Conservation (phyloP, 805 yeast genomes). For the Schwanniomyces yamadae region DNA sequence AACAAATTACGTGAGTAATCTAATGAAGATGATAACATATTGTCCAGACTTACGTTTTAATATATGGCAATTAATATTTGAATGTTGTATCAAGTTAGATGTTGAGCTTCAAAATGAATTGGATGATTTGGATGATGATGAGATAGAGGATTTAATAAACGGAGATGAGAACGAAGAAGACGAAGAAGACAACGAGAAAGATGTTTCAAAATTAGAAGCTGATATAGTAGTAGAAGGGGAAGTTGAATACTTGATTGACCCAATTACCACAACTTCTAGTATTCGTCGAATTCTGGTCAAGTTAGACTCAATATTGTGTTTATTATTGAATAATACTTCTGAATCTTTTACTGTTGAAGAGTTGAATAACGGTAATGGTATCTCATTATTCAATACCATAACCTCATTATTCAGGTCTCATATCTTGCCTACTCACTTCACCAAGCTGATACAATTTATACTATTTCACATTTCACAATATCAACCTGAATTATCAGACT, state of each 20-base stretch:
- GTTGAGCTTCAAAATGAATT: slow-evolving; percentile 88
- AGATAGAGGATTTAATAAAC: slow-evolving; percentile 51
- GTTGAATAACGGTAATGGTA: slow-evolving; percentile 61
- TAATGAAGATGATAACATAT: slow-evolving; percentile 59
- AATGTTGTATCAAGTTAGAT: slow-evolving; percentile 80
- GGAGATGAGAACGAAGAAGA: slow-evolving; percentile 49
- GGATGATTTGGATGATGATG: slow-evolving; percentile 76
- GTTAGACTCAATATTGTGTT: slow-evolving; percentile 65
- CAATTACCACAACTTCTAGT: slow-evolving; percentile 39
- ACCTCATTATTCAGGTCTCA: slow-evolving; percentile 77
- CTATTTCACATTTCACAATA: slow-evolving; percentile 80
- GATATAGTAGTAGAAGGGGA: slow-evolving; percentile 32
- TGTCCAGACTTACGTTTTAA: slow-evolving; percentile 73
- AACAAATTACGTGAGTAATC: slow-evolving; percentile 63
- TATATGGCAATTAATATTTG: slow-evolving; percentile 79
- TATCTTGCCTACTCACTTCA: slow-evolving; percentile 87
- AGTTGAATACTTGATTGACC: slow-evolving; percentile 47
- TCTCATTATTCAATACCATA: slow-evolving; percentile 68
- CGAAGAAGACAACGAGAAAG: slow-evolving; percentile 19
- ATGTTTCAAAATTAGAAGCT: slow-evolving; percentile 20
- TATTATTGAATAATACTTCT: slow-evolving; percentile 53
- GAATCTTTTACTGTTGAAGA: slow-evolving; percentile 49
- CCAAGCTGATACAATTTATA: slow-evolving; percentile 82
- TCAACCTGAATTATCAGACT: slow-evolving; percentile 79
- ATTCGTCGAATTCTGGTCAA: slow-evolving; percentile 60